A percentile compares a stretch with the other conserved stretches of the same genome.
Conservation (phyloP, 768 basidiomycete genomes). For the Suillus brevipes region DNA sequence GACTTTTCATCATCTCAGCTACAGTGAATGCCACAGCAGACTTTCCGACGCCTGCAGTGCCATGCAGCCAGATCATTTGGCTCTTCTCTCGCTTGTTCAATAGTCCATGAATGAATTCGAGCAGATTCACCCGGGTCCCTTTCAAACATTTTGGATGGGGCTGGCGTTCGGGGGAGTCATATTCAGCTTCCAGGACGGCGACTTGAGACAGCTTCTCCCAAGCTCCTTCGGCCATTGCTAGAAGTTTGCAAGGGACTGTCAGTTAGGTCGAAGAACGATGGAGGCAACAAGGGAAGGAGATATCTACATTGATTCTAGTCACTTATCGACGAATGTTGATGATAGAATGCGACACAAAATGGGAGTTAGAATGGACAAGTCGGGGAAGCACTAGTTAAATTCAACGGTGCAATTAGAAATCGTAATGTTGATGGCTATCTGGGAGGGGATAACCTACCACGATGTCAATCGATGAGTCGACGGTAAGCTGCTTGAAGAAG, state of each 20-base stretch:
- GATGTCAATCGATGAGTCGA: too few relatives aligned
- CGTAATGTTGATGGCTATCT: too few relatives aligned
- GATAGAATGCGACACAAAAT: background rate
- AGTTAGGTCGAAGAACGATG: background rate
- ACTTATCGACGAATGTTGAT: background rate
- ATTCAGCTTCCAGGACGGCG: background rate
- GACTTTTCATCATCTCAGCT: background rate
- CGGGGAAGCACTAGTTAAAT: background rate
- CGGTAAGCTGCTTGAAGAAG: too few relatives aligned
- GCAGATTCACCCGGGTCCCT: background rate
- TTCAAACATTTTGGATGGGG: background rate
- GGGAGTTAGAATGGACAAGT: background rate
- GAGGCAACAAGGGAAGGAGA: background rate
- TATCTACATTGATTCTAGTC: background rate
- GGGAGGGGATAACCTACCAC: background rate
- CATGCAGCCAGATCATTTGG: background rate
- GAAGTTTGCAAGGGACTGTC: background rate
- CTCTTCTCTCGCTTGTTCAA: background rate
- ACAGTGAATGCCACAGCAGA: slow-evolving; percentile 3
- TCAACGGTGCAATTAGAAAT: background rate
- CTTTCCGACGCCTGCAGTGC: background rate
- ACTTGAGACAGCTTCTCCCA: background rate
- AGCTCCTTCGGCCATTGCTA: background rate
- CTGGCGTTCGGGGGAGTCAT: background rate
- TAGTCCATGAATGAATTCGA: background rate